Evolutionary conservation across 805 yeast genomes (phyloP).

Genomic region (Brettanomyces naardenensis): DNA sequence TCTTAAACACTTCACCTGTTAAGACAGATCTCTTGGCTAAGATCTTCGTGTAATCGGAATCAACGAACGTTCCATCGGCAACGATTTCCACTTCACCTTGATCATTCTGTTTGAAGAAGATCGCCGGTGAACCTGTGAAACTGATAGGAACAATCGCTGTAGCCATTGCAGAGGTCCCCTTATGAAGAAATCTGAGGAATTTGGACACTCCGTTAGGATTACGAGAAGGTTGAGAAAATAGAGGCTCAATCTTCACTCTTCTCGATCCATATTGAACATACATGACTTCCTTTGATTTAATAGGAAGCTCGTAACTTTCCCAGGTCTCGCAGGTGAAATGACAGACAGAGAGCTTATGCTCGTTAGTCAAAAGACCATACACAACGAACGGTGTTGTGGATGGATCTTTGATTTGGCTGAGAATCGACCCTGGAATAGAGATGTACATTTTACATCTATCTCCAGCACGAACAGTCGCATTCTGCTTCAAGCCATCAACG

Average conservation of each 20-base stretch:
- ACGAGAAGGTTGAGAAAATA: constrained; percentile 72
- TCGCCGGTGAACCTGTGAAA: constrained; percentile 77
- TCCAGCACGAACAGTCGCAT: constrained; percentile 52
- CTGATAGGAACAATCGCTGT: constrained; percentile 83
- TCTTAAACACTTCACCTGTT: constrained; percentile 93
- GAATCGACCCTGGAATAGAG: constrained; percentile 42
- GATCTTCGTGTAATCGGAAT: constrained; percentile 77
- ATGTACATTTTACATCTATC: constrained; percentile 52
- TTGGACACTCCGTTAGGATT: constrained; percentile 82
- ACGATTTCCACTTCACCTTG: constrained; percentile 39
- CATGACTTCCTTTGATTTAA: constrained; percentile 73
- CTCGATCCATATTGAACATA: constrained; percentile 92
- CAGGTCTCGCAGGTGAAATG: constrained; percentile 79
- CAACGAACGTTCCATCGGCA: constrained; percentile 86
- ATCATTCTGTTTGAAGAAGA: constrained; percentile 60
- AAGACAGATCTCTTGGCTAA: constrained; percentile 81
- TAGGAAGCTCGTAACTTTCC: constrained; percentile 83
- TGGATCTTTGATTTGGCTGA: constrained; percentile 38
- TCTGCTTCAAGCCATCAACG: constrained; percentile 46
- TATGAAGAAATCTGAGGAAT: constrained; percentile 75
- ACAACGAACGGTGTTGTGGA: constrained; percentile 46
- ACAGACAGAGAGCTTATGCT: constrained; percentile 76
- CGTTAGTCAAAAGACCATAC: constrained; percentile 75
- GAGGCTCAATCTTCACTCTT: constrained; percentile 73
- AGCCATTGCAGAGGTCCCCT: constrained; percentile 67